Percentiles rank a stretch among this genome's conserved stretches.
Conservation (phyloP, 208 protist genomes). For the Leishmania lainsoni region DNA sequence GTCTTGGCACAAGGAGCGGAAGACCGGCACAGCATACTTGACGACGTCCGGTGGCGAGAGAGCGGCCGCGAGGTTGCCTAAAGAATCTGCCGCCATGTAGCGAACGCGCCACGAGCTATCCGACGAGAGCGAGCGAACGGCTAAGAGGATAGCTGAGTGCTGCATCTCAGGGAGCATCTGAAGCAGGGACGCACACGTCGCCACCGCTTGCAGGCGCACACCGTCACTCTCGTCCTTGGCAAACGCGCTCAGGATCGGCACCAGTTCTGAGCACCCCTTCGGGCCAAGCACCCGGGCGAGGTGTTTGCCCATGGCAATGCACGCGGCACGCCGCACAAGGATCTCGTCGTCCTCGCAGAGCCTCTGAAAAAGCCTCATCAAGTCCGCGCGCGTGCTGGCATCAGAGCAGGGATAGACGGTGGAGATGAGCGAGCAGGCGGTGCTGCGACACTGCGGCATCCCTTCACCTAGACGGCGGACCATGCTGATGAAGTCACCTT, state of each 20-base stretch:
- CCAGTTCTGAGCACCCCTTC: conserved; percentile 81
- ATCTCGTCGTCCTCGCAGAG: conserved; percentile 97
- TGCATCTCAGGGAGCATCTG: conserved; percentile 84
- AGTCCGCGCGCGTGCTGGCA: conserved; percentile 51
- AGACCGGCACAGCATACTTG: conserved; percentile 72
- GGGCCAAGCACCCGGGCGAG: conserved; percentile 60
- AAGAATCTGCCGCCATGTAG: conserved; percentile 97
- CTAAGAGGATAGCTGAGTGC: conserved; percentile 78
- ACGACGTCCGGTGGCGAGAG: conserved; percentile 64
- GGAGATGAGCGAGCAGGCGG: conserved; percentile 93
- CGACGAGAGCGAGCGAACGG: conserved; percentile 64
- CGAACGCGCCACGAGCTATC: conserved; percentile 98
- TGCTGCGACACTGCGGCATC: conserved; percentile 96
- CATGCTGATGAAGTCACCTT: conserved; percentile 87
- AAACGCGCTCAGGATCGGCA: conserved; percentile 91
- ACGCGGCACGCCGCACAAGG: conserved; percentile 96
- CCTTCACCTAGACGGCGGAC: conserved; percentile 87
- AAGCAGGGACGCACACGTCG: conserved; percentile 90
- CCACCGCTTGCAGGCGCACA: conserved; percentile 96
- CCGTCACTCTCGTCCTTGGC: conserved; percentile 96
- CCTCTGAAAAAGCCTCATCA: conserved; percentile 63
- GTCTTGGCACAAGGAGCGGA: conserved; percentile 80
- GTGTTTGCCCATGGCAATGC: conserved; percentile 88
- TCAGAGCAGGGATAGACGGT: conserved; percentile 83
- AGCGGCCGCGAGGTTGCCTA: conserved; percentile 73